Percentiles rank a stretch among this genome's conserved stretches.
These are phyloP conservation scores for Rhizopogon vesiculosus DNA, from an alignment of 768 basidiomycete species.

Conservation along the genomic window DNA sequence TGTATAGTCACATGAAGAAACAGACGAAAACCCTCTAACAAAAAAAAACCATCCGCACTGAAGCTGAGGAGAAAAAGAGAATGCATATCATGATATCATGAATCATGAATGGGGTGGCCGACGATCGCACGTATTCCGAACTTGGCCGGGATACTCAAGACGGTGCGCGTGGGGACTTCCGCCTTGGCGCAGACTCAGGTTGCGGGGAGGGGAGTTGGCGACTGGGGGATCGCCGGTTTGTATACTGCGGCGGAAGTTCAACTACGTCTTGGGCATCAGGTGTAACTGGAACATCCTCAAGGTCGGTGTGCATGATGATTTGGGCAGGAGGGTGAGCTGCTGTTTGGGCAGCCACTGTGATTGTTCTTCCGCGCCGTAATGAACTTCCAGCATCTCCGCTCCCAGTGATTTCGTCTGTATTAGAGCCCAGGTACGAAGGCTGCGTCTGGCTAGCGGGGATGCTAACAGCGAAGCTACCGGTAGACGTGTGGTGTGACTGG, in stretches of 20 bases:
- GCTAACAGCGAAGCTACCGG: not conserved
- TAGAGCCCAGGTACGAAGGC: constrained; percentile 11
- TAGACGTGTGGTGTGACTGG: constrained; percentile 1
- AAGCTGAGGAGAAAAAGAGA: too few relatives aligned
- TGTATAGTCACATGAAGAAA: too few relatives aligned
- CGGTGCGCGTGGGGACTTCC: not conserved
- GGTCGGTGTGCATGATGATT: constrained; percentile 66
- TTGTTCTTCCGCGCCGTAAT: constrained; percentile 46
- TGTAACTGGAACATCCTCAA: constrained; percentile 44
- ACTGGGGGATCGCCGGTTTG: constrained; percentile 36
- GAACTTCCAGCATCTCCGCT: constrained; percentile 14
- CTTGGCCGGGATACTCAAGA: not conserved
- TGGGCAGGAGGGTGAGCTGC: constrained; percentile 40
- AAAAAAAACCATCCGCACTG: too few relatives aligned
- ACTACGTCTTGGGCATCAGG: constrained; percentile 46
- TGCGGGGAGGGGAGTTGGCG: not conserved
- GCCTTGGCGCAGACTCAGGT: not conserved
- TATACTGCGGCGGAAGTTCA: constrained; percentile 75
- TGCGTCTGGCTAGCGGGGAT: not conserved
- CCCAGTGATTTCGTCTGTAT: constrained; percentile 12
- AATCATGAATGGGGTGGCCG: too few relatives aligned
- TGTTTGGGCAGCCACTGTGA: constrained; percentile 42
- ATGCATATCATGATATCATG: too few relatives aligned
- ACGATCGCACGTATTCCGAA: too few relatives aligned
- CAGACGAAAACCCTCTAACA: too few relatives aligned